Evolutionary conservation across 2,329 filamentous ascomycete species (phyloP).

Genomic region (Tolypocladium capitatum): DNA sequence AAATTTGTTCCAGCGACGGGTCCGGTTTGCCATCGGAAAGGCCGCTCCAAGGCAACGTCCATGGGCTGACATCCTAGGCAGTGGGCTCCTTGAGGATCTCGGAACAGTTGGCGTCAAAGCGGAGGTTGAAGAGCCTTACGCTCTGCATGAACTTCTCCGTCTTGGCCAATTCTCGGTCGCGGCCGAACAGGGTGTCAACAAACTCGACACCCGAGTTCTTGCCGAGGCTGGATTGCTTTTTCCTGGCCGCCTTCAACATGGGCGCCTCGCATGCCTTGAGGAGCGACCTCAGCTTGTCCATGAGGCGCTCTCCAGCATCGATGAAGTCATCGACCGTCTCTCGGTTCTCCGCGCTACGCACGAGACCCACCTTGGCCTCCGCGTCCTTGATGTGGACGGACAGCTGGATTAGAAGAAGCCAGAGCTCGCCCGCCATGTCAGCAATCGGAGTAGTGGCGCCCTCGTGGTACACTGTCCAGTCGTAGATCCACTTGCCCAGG

Average conservation of each 20-base stretch:
- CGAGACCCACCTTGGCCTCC: constrained; percentile 60
- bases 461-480: constrained; percentile 92
- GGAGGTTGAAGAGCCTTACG: constrained; percentile 78
- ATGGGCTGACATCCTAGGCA: constrained; percentile 22
- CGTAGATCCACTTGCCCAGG: constrained; percentile 97
- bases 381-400: constrained; percentile 88
- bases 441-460: constrained; percentile 71
- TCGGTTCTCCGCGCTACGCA: constrained; percentile 58
- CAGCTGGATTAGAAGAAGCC: constrained; percentile 87
- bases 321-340: constrained; percentile 87
- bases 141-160: constrained; percentile 89
- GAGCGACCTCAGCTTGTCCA: constrained; percentile 69
- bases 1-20: background rate
- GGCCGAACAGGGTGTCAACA: constrained; percentile 88
- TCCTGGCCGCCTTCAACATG: constrained; percentile 85
- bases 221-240: constrained; percentile 55
- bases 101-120: constrained; percentile 93
- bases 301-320: constrained; percentile 74
- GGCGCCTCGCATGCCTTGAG: constrained; percentile 86
- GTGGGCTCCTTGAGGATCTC: constrained; percentile 60
- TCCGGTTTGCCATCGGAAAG: background rate
- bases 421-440: constrained; percentile 86
- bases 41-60: constrained; percentile 3
- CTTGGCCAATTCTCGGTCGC: constrained; percentile 75
- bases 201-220: constrained; percentile 91